Evolutionary conservation across 176 grass and related monocot genomes (phyloP), one percentile per base, ranked within the genome.

Genomic region (Alloteropsis semialata): DNA sequence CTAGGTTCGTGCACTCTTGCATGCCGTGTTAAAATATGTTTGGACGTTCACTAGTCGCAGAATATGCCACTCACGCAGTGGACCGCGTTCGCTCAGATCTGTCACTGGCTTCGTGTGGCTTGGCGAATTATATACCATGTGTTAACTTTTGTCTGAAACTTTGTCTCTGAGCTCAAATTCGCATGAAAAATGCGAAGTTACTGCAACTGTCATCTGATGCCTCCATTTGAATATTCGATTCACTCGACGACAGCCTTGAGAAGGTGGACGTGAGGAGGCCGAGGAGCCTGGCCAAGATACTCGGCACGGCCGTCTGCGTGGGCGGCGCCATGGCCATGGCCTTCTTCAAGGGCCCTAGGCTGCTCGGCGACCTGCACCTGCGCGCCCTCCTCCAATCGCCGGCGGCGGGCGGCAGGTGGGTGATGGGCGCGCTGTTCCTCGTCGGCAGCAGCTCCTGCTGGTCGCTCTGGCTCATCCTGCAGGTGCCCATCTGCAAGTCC

Each of bases 391-490:
- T 81, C 44, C 62, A 75, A 44, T 44, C 37, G 9, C 30, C 78
- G 0, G 50, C 0, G 41, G 30, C 0, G 32, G 55, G 45, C 22
- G 18, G 86, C 22, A 74, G 82, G 22, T 90, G 90, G 93, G 32
- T 92, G 19, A 58, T 49, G 0, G 90, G 87, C 29, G 81, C 69
- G 0, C 65, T 92, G 10, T 84, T 82, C 80, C 78, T 95, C 7
- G 48, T 95, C 14, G 85, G 74, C 81, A 86, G 85, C 69, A 88
- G 82, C 81, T 85, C 39, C 57, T 95, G 77, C 75, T 95, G 93
- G 93, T 92, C 93, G 22, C 78, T 90, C 18, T 95, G 93, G 93
- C 93, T 95, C 69, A 88, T 95, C 76, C 42, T 90, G 60, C 93
- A 95, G 90, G 87, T 92, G 6, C 90, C 90, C 16, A 88, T 95